Evolutionary conservation across 768 basidiomycete species (phyloP).

Genomic region (Podaxis rugospora): DNA sequence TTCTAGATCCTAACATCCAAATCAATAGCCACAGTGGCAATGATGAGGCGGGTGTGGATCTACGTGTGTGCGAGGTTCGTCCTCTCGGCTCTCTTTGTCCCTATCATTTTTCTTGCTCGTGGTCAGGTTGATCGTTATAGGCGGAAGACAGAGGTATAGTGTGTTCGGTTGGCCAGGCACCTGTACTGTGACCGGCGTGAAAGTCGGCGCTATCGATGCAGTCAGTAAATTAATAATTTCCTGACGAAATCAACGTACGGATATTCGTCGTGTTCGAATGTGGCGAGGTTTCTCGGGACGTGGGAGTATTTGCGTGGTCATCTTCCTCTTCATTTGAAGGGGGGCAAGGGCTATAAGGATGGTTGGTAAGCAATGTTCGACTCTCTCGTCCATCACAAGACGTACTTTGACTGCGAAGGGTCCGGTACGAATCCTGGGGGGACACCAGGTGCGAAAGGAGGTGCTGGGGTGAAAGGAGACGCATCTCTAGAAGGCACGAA

Average conservation of each 20-base stretch:
- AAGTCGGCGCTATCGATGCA: neutral
- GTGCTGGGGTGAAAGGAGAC: neutral
- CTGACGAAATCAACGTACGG: neutral
- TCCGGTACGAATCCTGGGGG: neutral
- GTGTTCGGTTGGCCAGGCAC: neutral
- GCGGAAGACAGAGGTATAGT: neutral
- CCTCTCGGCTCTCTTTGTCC: neutral
- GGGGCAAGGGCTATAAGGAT: too few relatives aligned
- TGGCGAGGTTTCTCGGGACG: too few relatives aligned
- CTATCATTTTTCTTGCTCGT: neutral
- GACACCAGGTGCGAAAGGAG: neutral
- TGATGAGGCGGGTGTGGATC: neutral
- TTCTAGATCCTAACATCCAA: neutral
- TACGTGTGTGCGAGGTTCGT: neutral
- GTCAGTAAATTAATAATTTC: neutral
- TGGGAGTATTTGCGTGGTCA: too few relatives aligned
- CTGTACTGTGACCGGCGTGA: neutral
- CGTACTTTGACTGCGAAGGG: neutral
- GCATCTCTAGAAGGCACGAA: neutral
- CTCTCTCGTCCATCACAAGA: neutral
- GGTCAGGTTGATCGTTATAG: neutral
- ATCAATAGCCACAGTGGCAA: neutral
- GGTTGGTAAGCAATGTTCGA: too few relatives aligned
- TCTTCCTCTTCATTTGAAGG: too few relatives aligned
- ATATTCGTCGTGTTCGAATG: neutral